Percentiles rank a stretch among this genome's conserved stretches.
These are phyloP conservation scores for Phytophthora europaea DNA, from an alignment of 352 stramenopile genomes.

Conservation along the genomic window DNA sequence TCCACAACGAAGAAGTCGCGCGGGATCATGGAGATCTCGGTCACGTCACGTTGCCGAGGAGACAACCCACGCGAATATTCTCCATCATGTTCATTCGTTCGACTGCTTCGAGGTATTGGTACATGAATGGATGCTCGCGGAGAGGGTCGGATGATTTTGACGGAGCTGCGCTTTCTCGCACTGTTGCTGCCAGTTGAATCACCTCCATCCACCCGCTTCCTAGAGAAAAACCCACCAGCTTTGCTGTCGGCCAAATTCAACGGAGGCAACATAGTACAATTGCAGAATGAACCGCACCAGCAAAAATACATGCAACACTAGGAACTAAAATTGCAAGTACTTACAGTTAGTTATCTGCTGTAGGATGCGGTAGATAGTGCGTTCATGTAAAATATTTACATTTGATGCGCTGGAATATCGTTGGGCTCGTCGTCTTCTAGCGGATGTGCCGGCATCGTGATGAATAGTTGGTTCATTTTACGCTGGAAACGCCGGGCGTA, in stretches of 20 bases:
- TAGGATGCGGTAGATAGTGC: neutral
- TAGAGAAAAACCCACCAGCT: conserved; percentile 44
- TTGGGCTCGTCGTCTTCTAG: conserved; percentile 46
- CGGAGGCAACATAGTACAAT: conserved; percentile 43
- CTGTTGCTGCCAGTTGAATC: conserved; percentile 20
- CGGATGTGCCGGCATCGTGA: conserved; percentile 50
- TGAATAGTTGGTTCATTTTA: conserved; percentile 89
- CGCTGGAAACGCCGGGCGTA: conserved; percentile 86
- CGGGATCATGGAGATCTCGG: conserved; percentile 62
- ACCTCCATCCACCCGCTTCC: conserved; percentile 36
- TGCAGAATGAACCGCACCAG: neutral
- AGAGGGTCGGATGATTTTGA: conserved; percentile 34
- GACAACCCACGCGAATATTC: conserved; percentile 1
- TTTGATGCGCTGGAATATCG: conserved; percentile 30
- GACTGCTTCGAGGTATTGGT: conserved; percentile 17
- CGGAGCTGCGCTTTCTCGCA: conserved; percentile 21
- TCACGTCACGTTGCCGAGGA: conserved; percentile 20
- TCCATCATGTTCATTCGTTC: conserved; percentile 1
- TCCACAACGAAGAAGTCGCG: conserved; percentile 86
- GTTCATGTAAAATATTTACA: conserved; percentile 34
- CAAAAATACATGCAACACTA: neutral
- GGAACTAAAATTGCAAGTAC: neutral
- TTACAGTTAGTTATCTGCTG: too few relatives aligned
- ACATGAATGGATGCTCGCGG: conserved; percentile 24
- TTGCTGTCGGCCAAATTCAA: conserved; percentile 51